Conservation (phyloP, 139 green algal genomes). For the Tetradesmus obliquus region DNA sequence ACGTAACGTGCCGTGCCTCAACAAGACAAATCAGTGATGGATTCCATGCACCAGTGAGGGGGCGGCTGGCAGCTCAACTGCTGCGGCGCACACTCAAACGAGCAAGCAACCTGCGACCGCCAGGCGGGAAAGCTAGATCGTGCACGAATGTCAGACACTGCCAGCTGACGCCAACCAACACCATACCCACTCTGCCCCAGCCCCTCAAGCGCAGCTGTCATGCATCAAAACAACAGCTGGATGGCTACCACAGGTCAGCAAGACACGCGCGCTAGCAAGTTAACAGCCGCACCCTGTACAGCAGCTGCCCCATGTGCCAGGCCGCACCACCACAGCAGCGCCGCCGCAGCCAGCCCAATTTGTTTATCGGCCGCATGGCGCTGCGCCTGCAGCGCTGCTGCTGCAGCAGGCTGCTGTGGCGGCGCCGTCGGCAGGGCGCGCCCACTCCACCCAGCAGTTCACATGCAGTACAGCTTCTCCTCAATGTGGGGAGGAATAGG, state of each 20-base stretch:
- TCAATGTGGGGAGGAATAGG: constrained; percentile 98
- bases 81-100: neutral
- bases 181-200: neutral
- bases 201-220: neutral
- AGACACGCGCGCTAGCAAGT: neutral
- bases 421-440: neutral
- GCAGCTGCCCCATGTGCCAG: neutral
- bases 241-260: constrained; percentile 2
- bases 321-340: neutral
- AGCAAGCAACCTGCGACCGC: neutral
- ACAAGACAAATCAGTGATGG: constrained; percentile 38
- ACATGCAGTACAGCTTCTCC: constrained; percentile 94
- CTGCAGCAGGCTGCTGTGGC: neutral
- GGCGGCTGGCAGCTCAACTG: neutral
- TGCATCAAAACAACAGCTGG: constrained; percentile 31
- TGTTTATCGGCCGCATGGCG: neutral
- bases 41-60: neutral
- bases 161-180: neutral
- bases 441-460: neutral
- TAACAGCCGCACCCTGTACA: neutral
- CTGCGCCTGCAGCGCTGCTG: constrained; percentile 1
- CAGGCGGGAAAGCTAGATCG: neutral
- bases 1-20: constrained; percentile 14
- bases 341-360: neutral
- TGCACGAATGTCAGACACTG: neutral